Conservation (phyloP, 2,329 filamentous ascomycete species). For the Fusarium beomiforme region DNA sequence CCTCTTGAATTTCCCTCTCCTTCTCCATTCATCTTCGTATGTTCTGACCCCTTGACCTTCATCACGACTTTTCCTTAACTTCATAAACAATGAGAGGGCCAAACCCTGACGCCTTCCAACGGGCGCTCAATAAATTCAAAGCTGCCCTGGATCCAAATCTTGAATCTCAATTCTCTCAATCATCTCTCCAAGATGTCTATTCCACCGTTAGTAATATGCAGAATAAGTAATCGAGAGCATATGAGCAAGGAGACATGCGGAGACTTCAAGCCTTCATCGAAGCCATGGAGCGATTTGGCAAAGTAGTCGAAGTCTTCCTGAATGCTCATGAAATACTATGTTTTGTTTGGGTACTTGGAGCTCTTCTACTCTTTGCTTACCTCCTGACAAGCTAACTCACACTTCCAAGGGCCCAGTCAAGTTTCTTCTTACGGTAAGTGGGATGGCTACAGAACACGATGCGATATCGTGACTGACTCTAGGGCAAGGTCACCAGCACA, state of each 20-base stretch:
- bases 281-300: too few relatives aligned
- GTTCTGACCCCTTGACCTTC: too few relatives aligned
- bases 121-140: slow-evolving; percentile 2
- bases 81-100: background rate
- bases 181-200: background rate
- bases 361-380: background rate
- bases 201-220: background rate
- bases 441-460: too few relatives aligned
- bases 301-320: too few relatives aligned
- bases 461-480: too few relatives aligned
- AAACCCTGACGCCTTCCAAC: background rate
- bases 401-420: slow-evolving; percentile 14
- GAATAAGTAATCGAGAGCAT: background rate
- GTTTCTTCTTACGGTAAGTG: slow-evolving; percentile 1
- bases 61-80: background rate
- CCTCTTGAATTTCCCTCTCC: background rate
- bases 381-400: background rate
- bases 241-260: background rate
- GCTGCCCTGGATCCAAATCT: background rate
- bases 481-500: too few relatives aligned
- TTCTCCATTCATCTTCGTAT: too few relatives aligned
- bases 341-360: slow-evolving; percentile 11
- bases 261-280: background rate
- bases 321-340: background rate
- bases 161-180: background rate